Evolutionary conservation across 768 basidiomycete genomes (phyloP), one percentile per base, ranked within the genome.

Genomic region (Naematelia encephala): DNA sequence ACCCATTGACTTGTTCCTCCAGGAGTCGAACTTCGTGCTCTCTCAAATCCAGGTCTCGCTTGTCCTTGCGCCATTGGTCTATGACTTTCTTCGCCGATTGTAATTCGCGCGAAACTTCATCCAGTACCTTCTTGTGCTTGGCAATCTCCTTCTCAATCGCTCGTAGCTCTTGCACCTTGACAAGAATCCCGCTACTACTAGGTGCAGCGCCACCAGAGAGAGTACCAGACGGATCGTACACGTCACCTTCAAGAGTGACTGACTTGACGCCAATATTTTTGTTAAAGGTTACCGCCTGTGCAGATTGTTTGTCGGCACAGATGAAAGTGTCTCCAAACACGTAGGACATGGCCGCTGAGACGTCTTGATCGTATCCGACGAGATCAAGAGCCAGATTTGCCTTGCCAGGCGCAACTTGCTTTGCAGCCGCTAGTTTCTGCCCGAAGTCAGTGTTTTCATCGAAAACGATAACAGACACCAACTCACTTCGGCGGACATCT

Each of bases 211-310:
- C 96, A 4, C 96, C 96, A 19, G 87, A 90, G 19, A 99, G 84
- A 0, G 89, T 93, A 5, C 94, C 94, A 5, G 88, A 88, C 1
- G 96, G 94, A 62, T 99, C 96, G 75, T 99, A 98, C 11, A 96
- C 85, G 70, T 98, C 96, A 1, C 96, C 96, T 1, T 90, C 87
- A 21, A 96, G 81, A 5, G 96, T 99, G 48, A 98, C 92, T 10
- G 90, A 92, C 51, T 86, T 86, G 50, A 89, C 85, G 10, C 84
- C 81, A 21, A 82, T 81, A 13, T 87, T 82, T 10, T 84, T 80
- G 56, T 85, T 80, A 80, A 97, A 98, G 0, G 96, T 96, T 44
- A 96, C 89, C 0, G 80, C 78, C 72, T 91, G 90, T 0, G 96
- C 96, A 0, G 91, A 82, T 19, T 86, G 86, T 2, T 91, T 84